A percentile compares a stretch with the other conserved stretches of the same genome.
These are phyloP conservation scores for Globisporangium echinulatum DNA, from an alignment of 352 stramenopile species.

Conservation along the genomic window DNA sequence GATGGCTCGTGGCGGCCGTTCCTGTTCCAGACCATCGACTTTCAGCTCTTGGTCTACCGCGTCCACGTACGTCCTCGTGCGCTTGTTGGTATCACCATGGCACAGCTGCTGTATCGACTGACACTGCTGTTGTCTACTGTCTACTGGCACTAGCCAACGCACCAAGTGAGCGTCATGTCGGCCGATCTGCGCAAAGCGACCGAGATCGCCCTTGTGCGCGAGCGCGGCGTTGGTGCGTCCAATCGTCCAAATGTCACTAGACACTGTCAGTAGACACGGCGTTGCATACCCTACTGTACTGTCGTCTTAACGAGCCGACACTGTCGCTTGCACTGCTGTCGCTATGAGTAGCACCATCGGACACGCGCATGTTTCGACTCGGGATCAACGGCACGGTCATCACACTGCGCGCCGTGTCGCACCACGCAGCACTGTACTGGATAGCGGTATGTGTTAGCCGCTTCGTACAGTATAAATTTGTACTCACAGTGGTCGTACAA, in stretches of 20 bases:
- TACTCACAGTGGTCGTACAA: background rate
- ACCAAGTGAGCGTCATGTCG: constrained; percentile 69
- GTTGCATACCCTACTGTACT: background rate
- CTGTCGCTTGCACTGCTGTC: constrained; percentile 1
- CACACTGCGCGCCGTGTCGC: constrained; percentile 57
- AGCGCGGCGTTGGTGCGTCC: constrained; percentile 5
- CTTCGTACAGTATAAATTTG: background rate
- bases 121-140: background rate
- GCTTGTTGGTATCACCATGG: background rate
- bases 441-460: constrained; percentile 31
- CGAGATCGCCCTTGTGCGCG: constrained; percentile 35
- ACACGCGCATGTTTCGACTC: constrained; percentile 42
- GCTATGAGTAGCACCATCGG: constrained; percentile 14
- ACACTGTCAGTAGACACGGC: no score
- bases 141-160: constrained; percentile 28
- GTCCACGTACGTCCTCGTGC: constrained; percentile 38
- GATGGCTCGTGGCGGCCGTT: constrained; percentile 71
- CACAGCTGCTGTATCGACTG: background rate
- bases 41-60: constrained; percentile 62
- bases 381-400: constrained; percentile 64
- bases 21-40: constrained; percentile 69
- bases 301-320: background rate
- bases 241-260: no score
- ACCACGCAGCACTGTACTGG: constrained; percentile 63
- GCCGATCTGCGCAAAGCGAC: constrained; percentile 58